Conservation (phyloP, 305 asterid genomes). For the Salvia sclarea region DNA sequence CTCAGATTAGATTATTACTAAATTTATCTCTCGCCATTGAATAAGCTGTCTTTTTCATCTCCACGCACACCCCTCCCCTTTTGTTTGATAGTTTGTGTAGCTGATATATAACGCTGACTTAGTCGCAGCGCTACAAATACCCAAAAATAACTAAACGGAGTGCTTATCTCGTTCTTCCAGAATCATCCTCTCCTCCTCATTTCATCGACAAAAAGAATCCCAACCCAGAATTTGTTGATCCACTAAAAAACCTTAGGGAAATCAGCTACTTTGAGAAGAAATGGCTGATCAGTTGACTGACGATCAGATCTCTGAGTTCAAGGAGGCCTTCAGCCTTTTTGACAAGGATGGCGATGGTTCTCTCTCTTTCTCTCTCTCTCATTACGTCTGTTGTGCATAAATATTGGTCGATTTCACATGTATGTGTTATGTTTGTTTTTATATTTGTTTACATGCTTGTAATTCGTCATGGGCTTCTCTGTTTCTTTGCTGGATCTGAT, state of each 20-base stretch:
- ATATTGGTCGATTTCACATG: background rate
- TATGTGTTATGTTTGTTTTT: background rate
- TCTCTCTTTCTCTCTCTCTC: constrained; percentile 21
- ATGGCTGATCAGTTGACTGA: constrained; percentile 54
- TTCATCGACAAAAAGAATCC: background rate
- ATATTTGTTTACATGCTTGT: background rate
- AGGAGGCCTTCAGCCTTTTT: constrained; percentile 55
- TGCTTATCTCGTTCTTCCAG: constrained; percentile 27
- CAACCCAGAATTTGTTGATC: background rate
- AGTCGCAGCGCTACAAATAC: constrained; percentile 18
- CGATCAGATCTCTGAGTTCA: constrained; percentile 55
- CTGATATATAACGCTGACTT: constrained; percentile 41
- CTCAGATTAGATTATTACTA: constrained; percentile 20
- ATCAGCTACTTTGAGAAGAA: constrained; percentile 2
- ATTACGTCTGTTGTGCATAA: background rate
- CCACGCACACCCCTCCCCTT: constrained; percentile 7
- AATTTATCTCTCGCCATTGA: constrained; percentile 20
- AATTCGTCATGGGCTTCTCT: constrained; percentile 9
- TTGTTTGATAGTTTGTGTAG: constrained; percentile 18
- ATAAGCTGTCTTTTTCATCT: constrained; percentile 31
- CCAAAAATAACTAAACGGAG: constrained; percentile 12
- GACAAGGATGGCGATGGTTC: constrained; percentile 57
- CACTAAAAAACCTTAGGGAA: background rate
- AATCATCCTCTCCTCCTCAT: constrained; percentile 23
- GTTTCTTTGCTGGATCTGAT: constrained; percentile 35